These are phyloP conservation scores for Parasitella parasitica DNA, from an alignment of 371 early-diverging fungal species.

Conservation along the genomic window DNA sequence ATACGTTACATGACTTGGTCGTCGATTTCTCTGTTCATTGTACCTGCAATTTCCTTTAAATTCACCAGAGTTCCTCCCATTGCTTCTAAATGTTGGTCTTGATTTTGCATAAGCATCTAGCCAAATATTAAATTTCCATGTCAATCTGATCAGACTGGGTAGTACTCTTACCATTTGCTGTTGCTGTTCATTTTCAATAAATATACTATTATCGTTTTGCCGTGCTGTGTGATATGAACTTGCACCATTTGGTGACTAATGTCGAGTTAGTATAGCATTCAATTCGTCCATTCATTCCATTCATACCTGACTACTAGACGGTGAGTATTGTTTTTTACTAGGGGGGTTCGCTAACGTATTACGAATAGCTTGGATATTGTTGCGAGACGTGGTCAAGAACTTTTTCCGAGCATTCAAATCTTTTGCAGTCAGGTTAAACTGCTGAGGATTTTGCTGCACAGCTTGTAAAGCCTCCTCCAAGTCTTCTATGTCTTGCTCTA, in stretches of 20 bases:
- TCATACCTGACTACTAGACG: slow-evolving; percentile 7
- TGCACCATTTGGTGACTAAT: background rate
- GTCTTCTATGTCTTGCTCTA: slow-evolving; percentile 61
- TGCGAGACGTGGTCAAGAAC: slow-evolving; percentile 49
- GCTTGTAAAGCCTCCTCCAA: slow-evolving; percentile 58
- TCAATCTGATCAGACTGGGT: too few species aligned
- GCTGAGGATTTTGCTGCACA: slow-evolving; percentile 46
- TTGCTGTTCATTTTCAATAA: slow-evolving; percentile 38
- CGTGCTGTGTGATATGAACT: slow-evolving; percentile 21
- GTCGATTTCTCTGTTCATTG: slow-evolving; percentile 60
- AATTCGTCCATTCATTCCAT: background rate
- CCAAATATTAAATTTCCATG: background rate
- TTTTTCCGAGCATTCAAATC: slow-evolving; percentile 48
- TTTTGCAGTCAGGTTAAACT: slow-evolving; percentile 49
- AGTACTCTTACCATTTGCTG: slow-evolving; percentile 48
- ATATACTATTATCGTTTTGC: slow-evolving; percentile 36
- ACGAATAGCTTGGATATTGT: slow-evolving; percentile 36
- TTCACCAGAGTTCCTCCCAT: slow-evolving; percentile 61
- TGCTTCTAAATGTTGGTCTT: slow-evolving; percentile 61
- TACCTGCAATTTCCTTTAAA: slow-evolving; percentile 64
- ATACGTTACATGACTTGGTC: slow-evolving; percentile 57
- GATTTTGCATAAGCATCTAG: slow-evolving; percentile 59
- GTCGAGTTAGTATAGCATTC: background rate
- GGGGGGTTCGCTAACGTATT: slow-evolving; percentile 45
- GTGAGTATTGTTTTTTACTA: slow-evolving; percentile 15